Conservation (phyloP, 352 stramenopile genomes). For the Thraustotheca clavata region DNA sequence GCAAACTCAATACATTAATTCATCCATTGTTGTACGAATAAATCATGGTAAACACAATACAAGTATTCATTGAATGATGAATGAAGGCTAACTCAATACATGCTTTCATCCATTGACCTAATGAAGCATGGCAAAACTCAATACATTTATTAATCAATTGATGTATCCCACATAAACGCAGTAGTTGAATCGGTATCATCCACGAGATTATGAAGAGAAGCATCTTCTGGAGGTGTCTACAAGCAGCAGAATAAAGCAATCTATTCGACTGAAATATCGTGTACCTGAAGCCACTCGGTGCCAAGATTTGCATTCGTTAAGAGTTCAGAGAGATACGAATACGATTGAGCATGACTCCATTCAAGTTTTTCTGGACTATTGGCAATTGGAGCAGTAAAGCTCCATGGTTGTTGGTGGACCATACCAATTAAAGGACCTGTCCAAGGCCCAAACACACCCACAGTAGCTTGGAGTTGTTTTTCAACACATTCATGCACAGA, state of each 20-base stretch:
- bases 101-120: no score
- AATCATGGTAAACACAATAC: no score
- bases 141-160: constrained; percentile 3
- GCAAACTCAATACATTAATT: no score
- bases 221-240: neutral
- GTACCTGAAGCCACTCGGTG: constrained; percentile 11
- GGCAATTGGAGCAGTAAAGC: neutral
- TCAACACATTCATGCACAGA: neutral
- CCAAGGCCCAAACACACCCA: constrained; percentile 1
- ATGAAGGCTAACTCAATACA: no score
- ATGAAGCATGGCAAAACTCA: no score
- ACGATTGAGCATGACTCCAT: neutral
- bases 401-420: constrained; percentile 12
- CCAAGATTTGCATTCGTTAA: neutral
- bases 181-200: constrained; percentile 12
- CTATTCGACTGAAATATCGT: neutral
- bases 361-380: neutral
- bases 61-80: no score
- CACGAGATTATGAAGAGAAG: neutral
- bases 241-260: neutral
- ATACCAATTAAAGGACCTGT: neutral
- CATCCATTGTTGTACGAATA: no score
- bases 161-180: constrained; percentile 14
- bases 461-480: neutral
- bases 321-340: neutral